Conservation (phyloP, 805 yeast genomes). For the Myxozyma kluyveri region DNA sequence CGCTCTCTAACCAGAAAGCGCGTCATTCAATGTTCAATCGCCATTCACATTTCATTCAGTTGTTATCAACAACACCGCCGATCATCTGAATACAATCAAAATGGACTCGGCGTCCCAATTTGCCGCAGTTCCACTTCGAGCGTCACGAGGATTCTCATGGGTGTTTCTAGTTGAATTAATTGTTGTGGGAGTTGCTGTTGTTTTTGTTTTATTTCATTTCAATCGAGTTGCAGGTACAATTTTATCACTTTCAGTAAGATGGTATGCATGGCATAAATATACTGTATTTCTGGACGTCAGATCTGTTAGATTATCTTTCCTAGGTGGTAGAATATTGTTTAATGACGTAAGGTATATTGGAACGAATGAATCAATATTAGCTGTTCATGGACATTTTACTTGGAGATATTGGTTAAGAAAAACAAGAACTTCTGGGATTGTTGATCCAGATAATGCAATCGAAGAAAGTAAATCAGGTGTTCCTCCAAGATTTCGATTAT, state of each 20-base stretch:
- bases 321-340: conserved; percentile 80
- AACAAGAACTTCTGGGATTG: conserved; percentile 38
- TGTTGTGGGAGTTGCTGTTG: conserved; percentile 57
- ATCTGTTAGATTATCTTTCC: conserved; percentile 68
- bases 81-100: no score
- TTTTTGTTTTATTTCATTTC: conserved; percentile 71
- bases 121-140: conserved; percentile 26
- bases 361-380: conserved; percentile 66
- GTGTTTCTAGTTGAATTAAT: conserved; percentile 85
- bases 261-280: conserved; percentile 62
- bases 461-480: conserved; percentile 44
- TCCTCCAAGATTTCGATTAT: conserved; percentile 57
- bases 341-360: conserved; percentile 72
- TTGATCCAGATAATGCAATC: conserved; percentile 22
- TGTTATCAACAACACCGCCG: no score
- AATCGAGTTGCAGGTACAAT: conserved; percentile 65
- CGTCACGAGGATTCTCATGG: conserved; percentile 47
- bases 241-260: conserved; percentile 51
- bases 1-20: no score
- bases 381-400: conserved; percentile 69
- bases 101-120: conserved; percentile 24
- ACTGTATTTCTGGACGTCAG: conserved; percentile 64
- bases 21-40: no score
- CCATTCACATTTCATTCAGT: no score
- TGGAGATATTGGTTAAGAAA: conserved; percentile 85